These are phyloP conservation scores for Hypoxylon sp. DNA, from an alignment of 2,329 filamentous ascomycete genomes.

Conservation along the genomic window DNA sequence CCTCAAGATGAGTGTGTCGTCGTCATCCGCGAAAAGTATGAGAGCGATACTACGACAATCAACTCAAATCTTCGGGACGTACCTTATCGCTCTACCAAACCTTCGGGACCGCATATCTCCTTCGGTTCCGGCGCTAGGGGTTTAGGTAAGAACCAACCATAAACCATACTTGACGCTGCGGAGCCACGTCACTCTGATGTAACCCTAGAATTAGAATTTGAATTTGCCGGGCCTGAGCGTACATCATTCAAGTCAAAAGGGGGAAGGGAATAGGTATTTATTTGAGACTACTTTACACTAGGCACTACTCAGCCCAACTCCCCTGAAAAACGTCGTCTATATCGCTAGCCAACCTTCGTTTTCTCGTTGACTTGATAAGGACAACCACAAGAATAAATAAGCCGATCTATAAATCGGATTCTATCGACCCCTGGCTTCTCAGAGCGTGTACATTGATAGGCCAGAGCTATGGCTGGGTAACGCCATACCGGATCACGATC, in stretches of 20 bases:
- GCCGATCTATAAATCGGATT: background rate
- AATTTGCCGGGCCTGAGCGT: background rate
- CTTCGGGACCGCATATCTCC: background rate
- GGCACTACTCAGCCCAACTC: no score
- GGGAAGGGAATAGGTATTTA: no score
- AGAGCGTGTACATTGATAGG: background rate
- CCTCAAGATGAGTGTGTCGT: background rate
- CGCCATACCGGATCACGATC: constrained; percentile 11
- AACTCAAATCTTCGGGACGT: background rate
- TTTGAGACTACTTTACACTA: no score
- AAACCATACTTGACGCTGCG: background rate
- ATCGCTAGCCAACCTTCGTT: no score
- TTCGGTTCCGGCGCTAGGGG: background rate
- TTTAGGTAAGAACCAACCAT: background rate
- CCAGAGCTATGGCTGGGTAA: background rate
- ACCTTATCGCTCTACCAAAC: background rate
- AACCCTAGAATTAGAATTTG: background rate
- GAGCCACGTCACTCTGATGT: background rate
- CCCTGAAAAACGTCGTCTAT: no score
- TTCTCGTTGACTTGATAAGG: no score
- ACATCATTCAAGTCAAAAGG: background rate
- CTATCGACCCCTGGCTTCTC: background rate
- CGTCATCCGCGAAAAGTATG: background rate
- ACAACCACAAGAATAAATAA: background rate
- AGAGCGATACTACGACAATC: background rate